Base-by-base conservation (phyloP, 345 rosid genomes). In the Eutrema japonicum region DNA sequence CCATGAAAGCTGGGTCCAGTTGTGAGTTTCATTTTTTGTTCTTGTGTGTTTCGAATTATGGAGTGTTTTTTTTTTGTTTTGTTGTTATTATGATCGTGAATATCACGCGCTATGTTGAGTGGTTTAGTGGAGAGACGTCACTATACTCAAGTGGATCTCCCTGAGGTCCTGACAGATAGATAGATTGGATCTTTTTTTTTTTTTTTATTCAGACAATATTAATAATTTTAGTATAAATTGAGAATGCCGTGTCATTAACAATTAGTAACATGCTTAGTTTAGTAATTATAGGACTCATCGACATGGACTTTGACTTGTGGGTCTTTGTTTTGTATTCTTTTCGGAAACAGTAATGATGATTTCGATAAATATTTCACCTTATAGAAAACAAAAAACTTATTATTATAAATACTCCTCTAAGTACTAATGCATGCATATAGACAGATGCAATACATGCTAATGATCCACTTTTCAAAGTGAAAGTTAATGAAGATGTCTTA, bases 121-220 rank as follows among this genome's bases (percentile, higher is more conserved):
- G 68, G 54, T 71, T 26, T 71, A 71, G 76, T 77, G 76, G 80
- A 77, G 80, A 77, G 68, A 71, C 67, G 76, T 77, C 76, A 70
- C 79, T 75, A 54, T 61, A 62, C 75, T 55, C 79, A 64, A 76
- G 79, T 76, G 79, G 71, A 76, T 76, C 75, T 76, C 49, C 66
- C 75, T 70, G 58, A 70, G 60, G 70, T 6, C 48, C 80, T 64
- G 80, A 65, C 80, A 66, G 72, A 57, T 65, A 66, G 80, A 77
- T 71, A 71, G 67, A 77, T 66, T 71, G 56, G 56, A 65, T 58
- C 36, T 70, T 57, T 48, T 4, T 64, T 40, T 51, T 14, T 54
- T 2, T 22, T 71, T 7, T 61, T 8, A 47, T 16, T 5, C 9
- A 14, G 4, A 13, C 26, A 62, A 51, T 4, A 18, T 51, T n/a